Evolutionary conservation across 1,284 basidiomycete species (phyloP), one percentile per base, ranked within the genome.

Genomic region (Trichosporon inkin): DNA sequence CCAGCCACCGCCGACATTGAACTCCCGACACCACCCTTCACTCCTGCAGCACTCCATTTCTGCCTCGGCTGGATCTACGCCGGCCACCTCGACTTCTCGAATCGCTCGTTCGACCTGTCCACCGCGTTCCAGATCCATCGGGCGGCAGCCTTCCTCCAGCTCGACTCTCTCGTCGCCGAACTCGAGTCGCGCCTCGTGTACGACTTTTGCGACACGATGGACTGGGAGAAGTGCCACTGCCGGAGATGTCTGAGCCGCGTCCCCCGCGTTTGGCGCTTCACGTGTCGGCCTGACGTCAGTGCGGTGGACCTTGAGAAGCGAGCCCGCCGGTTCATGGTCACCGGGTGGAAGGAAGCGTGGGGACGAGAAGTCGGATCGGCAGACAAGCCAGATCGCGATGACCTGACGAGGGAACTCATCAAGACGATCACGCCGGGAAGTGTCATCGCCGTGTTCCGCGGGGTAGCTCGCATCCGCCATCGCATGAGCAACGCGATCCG

Each of bases 31-130:
- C 93, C 94, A 0, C 94, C 94, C 0, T 98, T 98, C 78, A 96
- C 95, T 0, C 90, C 94, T 0, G 90, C 93, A 0, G 90, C 92
- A 0, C 81, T 96, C 2, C 92, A 97, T 76, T 98, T 98, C 73
- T 91, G 92, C 24, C 85, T 99, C 28, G 94, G 94, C 14, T 79
- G 75, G 66, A 77, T 80, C 55, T 98, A 98, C 73, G 92, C 92
- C 11, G 95, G 95, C 44, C 94, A 92, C 6, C 86, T 99, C 54
- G 83, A 88, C 51, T 96, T 97, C 73, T 93, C 91, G 3, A 90
- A 96, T 71, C 83, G 95, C 17, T 88, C 89, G 0, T 96, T 92
- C 76, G 93, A 98, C 79, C 85, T 98, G 62, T 83, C 87, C 51
- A 98, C 92, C 14, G 90, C 90, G 0, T 92, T 98, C 73, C 85